A percentile compares a stretch with the other conserved stretches of the same genome.
phyloP scores from a whole-genome alignment of 2,329 filamentous ascomycete species.

The Colletotrichum tropicale region DNA sequence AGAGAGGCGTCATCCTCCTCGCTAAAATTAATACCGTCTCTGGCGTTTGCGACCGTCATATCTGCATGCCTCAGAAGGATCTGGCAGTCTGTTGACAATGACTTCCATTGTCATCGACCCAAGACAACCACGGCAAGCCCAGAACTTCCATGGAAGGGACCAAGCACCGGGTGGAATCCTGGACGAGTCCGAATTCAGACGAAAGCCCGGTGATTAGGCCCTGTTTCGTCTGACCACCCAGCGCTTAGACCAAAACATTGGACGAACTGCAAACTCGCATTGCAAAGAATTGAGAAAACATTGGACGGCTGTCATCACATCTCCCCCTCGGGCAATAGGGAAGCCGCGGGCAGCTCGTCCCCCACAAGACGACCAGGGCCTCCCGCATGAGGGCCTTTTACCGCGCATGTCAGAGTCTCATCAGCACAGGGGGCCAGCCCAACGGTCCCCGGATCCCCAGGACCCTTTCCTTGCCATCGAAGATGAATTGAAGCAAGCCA shows the following conservation, averaged over 20 bases:
- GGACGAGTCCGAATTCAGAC: not conserved
- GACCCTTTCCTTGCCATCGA: not conserved
- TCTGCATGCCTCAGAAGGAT: not conserved
- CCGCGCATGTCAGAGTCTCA: slow-evolving; percentile 3
- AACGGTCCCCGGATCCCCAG: not conserved
- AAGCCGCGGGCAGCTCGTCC: not conserved
- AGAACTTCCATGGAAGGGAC: not conserved
- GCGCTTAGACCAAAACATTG: not conserved
- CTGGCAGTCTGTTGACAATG: not conserved
- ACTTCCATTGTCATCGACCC: not conserved
- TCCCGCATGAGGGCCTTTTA: not conserved
- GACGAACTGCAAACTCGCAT: not conserved
- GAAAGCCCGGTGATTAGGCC: not conserved
- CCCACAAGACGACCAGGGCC: not conserved
- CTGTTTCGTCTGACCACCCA: not conserved
- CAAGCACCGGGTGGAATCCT: not conserved
- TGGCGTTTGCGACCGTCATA: not conserved
- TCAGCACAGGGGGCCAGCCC: not conserved
- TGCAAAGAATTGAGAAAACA: not conserved
- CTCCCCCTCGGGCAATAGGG: not conserved
- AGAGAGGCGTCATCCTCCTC: not conserved
- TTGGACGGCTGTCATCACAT: not conserved
- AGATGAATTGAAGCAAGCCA: not conserved
- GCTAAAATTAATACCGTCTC: not conserved
- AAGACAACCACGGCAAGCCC: not conserved